Base-by-base conservation (phyloP, 2,329 filamentous ascomycete species). In the Arthrinium phaeospermum region DNA sequence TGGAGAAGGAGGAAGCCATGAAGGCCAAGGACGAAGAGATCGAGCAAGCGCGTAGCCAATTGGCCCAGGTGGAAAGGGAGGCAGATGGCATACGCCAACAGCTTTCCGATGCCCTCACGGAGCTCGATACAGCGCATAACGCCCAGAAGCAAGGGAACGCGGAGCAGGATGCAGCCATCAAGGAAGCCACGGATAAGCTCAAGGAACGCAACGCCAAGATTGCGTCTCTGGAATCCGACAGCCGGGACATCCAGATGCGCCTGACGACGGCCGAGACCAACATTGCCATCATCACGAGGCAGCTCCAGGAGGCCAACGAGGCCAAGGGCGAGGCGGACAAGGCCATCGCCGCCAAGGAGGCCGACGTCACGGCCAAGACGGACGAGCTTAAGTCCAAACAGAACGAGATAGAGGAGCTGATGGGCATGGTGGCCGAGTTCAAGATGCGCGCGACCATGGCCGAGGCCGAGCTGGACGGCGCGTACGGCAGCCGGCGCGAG, bases 1-100 rank as follows among this genome's bases (percentile, higher is more conserved):
- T 89, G 27, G 88, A 91, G 73, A 90, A 91, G 78, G 91, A 93
- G 76, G 87, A 88, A 53, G 89, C 93, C 74, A 81, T 93, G n/a
- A 85, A 87, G 34, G 81, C 85, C 68, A 91, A 89, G 76, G 84
- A 87, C 70, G 86, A 88, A 22, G 88, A 92, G 75, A 79, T 93
- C 8, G 85, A 89, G 47, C 82, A 84, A 72, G 80, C 79, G 53
- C 82, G 76, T 68, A 67, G 41, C 27, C 72, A 72, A 27, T 74
- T 80, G 30, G 79, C 71, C 46, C 74, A 74, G 22, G 77, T 80
- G 14, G 83, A 85, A 73, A 76, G 78, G 72, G 80, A 82, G 68
- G 79, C 81, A 19, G 77, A 80, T 53, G 78, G 79, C n/a, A 78
- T 83, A 1, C 87, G 88, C 72, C 81, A 81, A n/a, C 84, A 89